phyloP scores from a whole-genome alignment of 805 yeast species.

The Kuraishia ogatae region DNA sequence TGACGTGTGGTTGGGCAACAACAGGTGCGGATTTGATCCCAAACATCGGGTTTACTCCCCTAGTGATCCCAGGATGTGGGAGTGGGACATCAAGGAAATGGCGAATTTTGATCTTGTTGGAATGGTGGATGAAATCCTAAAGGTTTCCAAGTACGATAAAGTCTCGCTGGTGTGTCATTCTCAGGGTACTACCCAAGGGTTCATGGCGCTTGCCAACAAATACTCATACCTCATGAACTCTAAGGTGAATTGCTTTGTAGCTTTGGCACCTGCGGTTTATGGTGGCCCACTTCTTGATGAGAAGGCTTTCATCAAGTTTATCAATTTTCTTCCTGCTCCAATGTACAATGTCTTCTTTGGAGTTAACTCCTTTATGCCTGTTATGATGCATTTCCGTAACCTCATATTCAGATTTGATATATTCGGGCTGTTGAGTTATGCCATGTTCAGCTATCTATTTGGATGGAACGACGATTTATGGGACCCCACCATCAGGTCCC shows the following conservation, averaged over 20 bases:
- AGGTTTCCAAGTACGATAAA: constrained; percentile 28
- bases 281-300: constrained; percentile 72
- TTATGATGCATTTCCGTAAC: constrained; percentile 54
- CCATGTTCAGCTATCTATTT: constrained; percentile 80
- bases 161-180: constrained; percentile 74
- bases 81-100: constrained; percentile 87
- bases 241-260: constrained; percentile 59
- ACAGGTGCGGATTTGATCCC: constrained; percentile 79
- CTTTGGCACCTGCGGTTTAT: constrained; percentile 86
- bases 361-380: constrained; percentile 65
- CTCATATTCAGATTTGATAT: constrained; percentile 37
- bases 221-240: constrained; percentile 32
- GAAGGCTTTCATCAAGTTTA: constrained; percentile 51
- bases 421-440: constrained; percentile 60
- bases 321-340: constrained; percentile 40
- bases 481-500: constrained; percentile 54
- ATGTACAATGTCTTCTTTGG: constrained; percentile 58
- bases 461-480: constrained; percentile 82
- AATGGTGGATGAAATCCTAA: constrained; percentile 52
- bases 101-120: constrained; percentile 72
- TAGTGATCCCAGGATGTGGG: constrained; percentile 62
- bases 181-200: constrained; percentile 88
- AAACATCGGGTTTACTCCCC: constrained; percentile 42
- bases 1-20: constrained; percentile 90
- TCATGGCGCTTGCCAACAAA: constrained; percentile 53